These are phyloP conservation scores for Chlorociboria aeruginascens DNA, from an alignment of 495 filamentous ascomycete genomes.

Conservation along the genomic window DNA sequence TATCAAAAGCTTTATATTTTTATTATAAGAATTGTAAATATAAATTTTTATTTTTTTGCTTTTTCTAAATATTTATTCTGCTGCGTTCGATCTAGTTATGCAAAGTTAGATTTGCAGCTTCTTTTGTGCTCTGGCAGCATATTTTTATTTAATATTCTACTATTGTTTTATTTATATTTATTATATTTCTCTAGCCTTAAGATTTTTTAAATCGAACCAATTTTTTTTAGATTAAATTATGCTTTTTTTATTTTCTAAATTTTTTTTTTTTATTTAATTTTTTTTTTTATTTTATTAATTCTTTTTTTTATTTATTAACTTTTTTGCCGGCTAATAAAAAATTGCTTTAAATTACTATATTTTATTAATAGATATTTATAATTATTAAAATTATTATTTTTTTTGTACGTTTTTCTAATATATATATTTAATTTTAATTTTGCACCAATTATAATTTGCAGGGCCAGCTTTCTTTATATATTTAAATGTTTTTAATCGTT, in stretches of 20 bases:
- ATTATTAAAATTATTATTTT: slow-evolving; percentile 2
- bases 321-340: slow-evolving; percentile 31
- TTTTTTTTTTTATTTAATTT: neutral
- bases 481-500: neutral
- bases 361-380: slow-evolving; percentile 18
- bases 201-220: no score
- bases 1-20: neutral
- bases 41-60: neutral
- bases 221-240: neutral
- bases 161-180: slow-evolving; percentile 23
- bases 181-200: no score
- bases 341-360: slow-evolving; percentile 26
- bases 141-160: slow-evolving; percentile 7
- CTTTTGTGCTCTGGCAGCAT: neutral
- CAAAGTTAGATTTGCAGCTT: neutral
- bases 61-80: slow-evolving; percentile 15
- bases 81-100: slow-evolving; percentile 2
- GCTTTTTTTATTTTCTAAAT: neutral
- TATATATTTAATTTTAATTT: slow-evolving; percentile 15
- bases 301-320: neutral
- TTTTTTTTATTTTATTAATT: slow-evolving; percentile 6
- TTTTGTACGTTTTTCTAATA: slow-evolving; percentile 10
- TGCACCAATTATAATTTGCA: slow-evolving; percentile 12
- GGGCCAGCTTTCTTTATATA: slow-evolving; percentile 5
- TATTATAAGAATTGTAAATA: slow-evolving; percentile 4